Conservation (phyloP, 108 stramenopile genomes). For the Phaeodactylum tricornutum region DNA sequence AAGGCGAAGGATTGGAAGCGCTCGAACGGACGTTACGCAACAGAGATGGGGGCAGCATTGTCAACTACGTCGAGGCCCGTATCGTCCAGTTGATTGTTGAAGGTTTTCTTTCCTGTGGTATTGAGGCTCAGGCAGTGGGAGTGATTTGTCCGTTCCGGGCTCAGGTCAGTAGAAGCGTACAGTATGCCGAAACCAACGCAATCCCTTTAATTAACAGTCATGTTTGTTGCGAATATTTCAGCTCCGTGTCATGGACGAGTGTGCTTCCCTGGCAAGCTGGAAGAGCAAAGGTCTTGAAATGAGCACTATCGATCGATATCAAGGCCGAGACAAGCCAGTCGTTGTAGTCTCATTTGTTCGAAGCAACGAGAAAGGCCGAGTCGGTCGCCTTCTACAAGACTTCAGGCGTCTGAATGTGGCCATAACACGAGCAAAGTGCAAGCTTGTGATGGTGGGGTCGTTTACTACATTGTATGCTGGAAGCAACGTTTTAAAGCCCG, state of each 20-base stretch:
- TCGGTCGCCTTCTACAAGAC: slow-evolving; percentile 72
- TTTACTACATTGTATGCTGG: slow-evolving; percentile 51
- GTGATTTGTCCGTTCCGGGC: slow-evolving; percentile 90
- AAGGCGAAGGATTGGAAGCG: slow-evolving; percentile 3
- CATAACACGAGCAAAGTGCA: slow-evolving; percentile 78
- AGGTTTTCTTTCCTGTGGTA: slow-evolving; percentile 34
- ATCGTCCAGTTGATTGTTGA: slow-evolving; percentile 37
- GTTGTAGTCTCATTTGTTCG: slow-evolving; percentile 82
- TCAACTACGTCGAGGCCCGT: slow-evolving; percentile 46
- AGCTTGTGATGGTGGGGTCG: slow-evolving; percentile 83
- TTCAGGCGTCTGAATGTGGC: slow-evolving; percentile 83
- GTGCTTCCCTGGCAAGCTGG: slow-evolving; percentile 7
- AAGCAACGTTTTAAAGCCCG: slow-evolving; percentile 51
- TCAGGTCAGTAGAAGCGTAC: slow-evolving; percentile 45
- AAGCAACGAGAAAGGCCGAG: slow-evolving; percentile 55
- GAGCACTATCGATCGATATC: slow-evolving; percentile 85
- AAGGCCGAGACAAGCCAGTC: slow-evolving; percentile 83
- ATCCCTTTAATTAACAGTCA: background rate
- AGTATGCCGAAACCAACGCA: no score
- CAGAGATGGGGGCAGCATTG: slow-evolving; percentile 26
- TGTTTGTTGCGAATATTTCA: slow-evolving; percentile 3
- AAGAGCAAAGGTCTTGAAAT: slow-evolving; percentile 66
- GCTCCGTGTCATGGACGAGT: slow-evolving; percentile 20
- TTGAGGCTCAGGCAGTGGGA: slow-evolving; percentile 45
- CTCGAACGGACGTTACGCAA: slow-evolving; percentile 25